phyloP scores from a whole-genome alignment of 2,329 filamentous ascomycete species.

The Phialophora expanda region DNA sequence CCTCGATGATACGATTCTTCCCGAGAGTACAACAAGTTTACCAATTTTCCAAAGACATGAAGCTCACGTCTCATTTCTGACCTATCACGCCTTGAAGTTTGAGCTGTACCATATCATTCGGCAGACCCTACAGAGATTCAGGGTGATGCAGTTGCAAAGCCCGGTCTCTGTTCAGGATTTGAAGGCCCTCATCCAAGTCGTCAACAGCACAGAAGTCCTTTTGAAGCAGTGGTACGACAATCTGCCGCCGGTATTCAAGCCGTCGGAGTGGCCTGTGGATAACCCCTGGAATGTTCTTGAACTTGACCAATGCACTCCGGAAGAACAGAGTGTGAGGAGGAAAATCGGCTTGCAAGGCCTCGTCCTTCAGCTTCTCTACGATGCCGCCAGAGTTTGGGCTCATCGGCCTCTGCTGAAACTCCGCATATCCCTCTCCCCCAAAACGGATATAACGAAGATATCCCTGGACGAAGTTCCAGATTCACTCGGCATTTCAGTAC shows the following conservation, averaged over 20 bases:
- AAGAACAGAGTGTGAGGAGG: constrained; percentile 14
- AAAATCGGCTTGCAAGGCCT: constrained; percentile 34
- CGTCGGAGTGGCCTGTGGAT: constrained; percentile 15
- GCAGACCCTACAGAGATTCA: constrained; percentile 40
- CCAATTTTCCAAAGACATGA: constrained; percentile 5
- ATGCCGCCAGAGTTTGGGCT: constrained; percentile 39
- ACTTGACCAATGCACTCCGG: constrained; percentile 14
- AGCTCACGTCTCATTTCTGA: constrained; percentile 27
- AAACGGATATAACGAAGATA: constrained; percentile 17
- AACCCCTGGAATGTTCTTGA: constrained; percentile 25
- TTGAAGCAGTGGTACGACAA: constrained; percentile 23
- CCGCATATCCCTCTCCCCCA: constrained; percentile 18
- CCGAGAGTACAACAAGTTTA: constrained; percentile 8
- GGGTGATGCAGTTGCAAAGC: constrained; percentile 20
- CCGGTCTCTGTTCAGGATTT: constrained; percentile 23
- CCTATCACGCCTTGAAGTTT: constrained; percentile 42
- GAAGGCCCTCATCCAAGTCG: constrained; percentile 21
- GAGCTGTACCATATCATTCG: constrained; percentile 42
- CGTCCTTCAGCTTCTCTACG: constrained; percentile 41
- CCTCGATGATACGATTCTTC: constrained; percentile 23
- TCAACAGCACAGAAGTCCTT: constrained; percentile 26
- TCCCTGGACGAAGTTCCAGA: constrained; percentile 17
- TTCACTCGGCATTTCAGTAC: constrained; percentile 34
- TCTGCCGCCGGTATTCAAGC: constrained; percentile 23
- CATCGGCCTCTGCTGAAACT: constrained; percentile 41